Conservation (phyloP, 2,329 filamentous ascomycete genomes). For the Botryotinia convoluta region DNA sequence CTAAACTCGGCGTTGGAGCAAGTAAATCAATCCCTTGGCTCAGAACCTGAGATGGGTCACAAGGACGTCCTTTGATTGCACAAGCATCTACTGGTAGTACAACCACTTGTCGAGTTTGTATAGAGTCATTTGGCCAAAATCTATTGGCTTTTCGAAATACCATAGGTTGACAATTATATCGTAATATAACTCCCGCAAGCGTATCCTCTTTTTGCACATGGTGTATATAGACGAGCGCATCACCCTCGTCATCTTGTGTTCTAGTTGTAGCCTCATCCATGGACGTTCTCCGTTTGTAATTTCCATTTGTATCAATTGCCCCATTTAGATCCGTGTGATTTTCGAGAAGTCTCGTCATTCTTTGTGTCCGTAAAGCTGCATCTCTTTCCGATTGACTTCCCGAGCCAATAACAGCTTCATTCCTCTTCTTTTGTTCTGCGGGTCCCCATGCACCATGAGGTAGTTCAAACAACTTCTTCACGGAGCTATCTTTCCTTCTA, state of each 20-base stretch:
- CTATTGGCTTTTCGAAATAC: slow-evolving; percentile 84
- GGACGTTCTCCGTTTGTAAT: slow-evolving; percentile 36
- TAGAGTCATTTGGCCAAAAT: slow-evolving; percentile 89
- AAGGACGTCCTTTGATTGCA: slow-evolving; percentile 72
- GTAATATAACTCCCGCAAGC: slow-evolving; percentile 84
- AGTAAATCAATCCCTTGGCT: slow-evolving; percentile 49
- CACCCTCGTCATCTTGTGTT: slow-evolving; percentile 57
- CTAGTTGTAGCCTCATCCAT: slow-evolving; percentile 29
- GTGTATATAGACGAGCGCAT: slow-evolving; percentile 88
- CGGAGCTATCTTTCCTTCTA: slow-evolving; percentile 22
- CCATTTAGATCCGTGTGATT: slow-evolving; percentile 60
- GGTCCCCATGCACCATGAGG: slow-evolving; percentile 36
- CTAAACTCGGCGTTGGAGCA: slow-evolving; percentile 47
- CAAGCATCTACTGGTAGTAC: slow-evolving; percentile 88
- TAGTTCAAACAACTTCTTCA: slow-evolving; percentile 24
- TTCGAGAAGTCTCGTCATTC: slow-evolving; percentile 58
- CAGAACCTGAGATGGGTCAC: slow-evolving; percentile 46
- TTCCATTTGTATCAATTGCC: slow-evolving; percentile 47
- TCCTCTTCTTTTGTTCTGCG: slow-evolving; percentile 25
- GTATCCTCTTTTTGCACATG: slow-evolving; percentile 80
- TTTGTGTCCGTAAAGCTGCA: slow-evolving; percentile 53
- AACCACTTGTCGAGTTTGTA: slow-evolving; percentile 79
- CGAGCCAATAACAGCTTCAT: slow-evolving; percentile 45
- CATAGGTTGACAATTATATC: slow-evolving; percentile 82
- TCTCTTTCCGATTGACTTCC: slow-evolving; percentile 55